A percentile compares a stretch with the other conserved stretches of the same genome.
Evolutionary conservation across 192 early-diverging fungal species (phyloP).

Genomic region (Pilaira anomala): DNA sequence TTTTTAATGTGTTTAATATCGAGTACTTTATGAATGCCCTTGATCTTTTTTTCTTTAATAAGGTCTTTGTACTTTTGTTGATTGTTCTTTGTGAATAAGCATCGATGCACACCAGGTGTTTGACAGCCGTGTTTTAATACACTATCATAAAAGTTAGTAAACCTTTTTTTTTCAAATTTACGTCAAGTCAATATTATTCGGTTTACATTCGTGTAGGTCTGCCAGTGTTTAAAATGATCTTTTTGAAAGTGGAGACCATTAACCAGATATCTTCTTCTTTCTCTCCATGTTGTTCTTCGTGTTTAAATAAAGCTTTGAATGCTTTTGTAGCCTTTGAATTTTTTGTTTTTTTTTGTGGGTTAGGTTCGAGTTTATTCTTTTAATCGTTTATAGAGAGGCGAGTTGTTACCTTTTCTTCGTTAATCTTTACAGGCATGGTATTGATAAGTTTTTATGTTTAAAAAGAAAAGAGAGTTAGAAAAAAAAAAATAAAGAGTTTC

Average conservation of each 20-base stretch:
- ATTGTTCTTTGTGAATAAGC: constrained; percentile 87
- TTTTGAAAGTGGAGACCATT: constrained; percentile 8
- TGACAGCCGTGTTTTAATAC: constrained; percentile 63
- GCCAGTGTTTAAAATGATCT: not conserved
- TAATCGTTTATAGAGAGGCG: no score
- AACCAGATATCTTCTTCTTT: constrained; percentile 19
- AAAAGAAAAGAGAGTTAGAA: not conserved
- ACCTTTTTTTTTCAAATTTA: not conserved
- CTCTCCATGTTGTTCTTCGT: not conserved
- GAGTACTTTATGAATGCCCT: constrained; percentile 69
- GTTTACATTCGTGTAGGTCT: constrained; percentile 18
- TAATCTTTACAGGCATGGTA: not conserved
- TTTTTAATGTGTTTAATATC: constrained; percentile 73
- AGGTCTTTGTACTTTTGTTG: constrained; percentile 75
- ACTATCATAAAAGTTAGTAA: not conserved
- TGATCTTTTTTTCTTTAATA: constrained; percentile 60
- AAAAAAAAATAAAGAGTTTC: no score
- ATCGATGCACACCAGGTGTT: constrained; percentile 66
- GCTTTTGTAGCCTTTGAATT: constrained; percentile 17
- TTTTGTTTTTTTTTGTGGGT: no score
- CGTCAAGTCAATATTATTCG: not conserved
- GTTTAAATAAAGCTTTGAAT: constrained; percentile 21
- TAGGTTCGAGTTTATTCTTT: not conserved
- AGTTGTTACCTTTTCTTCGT: constrained; percentile 1
- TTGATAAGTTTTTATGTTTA: not conserved